These are phyloP conservation scores for Plasmodium berghei DNA, from an alignment of 169 alveolate species.

Conservation along the genomic window DNA sequence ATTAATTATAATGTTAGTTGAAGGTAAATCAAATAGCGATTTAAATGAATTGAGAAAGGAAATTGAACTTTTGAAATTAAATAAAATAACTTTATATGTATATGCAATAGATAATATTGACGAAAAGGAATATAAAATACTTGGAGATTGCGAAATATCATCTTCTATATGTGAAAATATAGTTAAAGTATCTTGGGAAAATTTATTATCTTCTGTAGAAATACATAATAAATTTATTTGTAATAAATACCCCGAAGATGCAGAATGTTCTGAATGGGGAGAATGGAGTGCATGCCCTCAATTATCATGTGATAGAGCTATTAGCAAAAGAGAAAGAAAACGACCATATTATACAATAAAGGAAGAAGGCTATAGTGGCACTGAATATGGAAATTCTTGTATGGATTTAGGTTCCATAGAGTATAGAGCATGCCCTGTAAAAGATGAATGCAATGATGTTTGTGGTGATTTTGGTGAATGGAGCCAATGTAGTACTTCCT, in stretches of 20 bases:
- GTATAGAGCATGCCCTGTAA: constrained; percentile 45
- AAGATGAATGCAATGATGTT: constrained; percentile 36
- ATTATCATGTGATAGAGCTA: constrained; percentile 3
- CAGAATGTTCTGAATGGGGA: constrained; percentile 72
- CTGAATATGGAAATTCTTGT: constrained; percentile 43
- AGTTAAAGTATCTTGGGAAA: constrained; percentile 66
- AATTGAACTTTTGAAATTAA: constrained; percentile 40
- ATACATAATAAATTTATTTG: constrained; percentile 47
- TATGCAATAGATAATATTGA: constrained; percentile 68
- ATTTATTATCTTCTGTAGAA: constrained; percentile 32
- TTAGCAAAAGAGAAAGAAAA: constrained; percentile 66
- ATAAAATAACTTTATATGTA: constrained; percentile 47
- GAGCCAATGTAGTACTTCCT: constrained; percentile 57
- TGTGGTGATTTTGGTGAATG: constrained; percentile 76
- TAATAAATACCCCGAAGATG: constrained; percentile 65
- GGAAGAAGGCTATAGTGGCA: constrained; percentile 25
- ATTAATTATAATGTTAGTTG: constrained; percentile 62
- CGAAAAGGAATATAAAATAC: constrained; percentile 42
- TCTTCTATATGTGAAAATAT: constrained; percentile 43
- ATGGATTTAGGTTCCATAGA: constrained; percentile 52
- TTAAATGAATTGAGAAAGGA: constrained; percentile 65
- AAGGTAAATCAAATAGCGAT: constrained; percentile 50
- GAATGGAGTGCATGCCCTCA: constrained; percentile 72
- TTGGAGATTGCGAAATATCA: constrained; percentile 65
- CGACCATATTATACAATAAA: constrained; percentile 55